Evolutionary conservation across 2,329 filamentous ascomycete species (phyloP).

Genomic region (Diaporthe nobilis): DNA sequence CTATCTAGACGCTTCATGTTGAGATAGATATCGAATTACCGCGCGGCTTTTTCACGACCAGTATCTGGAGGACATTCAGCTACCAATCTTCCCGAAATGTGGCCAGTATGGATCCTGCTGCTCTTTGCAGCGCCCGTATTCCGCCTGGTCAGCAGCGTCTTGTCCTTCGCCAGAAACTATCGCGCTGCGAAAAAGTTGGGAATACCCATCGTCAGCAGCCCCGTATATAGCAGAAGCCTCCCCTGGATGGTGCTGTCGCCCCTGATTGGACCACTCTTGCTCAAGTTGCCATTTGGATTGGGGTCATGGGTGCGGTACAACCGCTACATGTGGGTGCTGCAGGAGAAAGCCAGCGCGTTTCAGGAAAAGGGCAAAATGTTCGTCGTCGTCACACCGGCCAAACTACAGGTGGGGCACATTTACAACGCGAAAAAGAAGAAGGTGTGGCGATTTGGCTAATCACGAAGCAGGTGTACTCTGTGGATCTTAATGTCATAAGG

Average conservation of each 20-base stretch:
- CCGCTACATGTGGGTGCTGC: slow-evolving; percentile 10
- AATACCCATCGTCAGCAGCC: slow-evolving; percentile 15
- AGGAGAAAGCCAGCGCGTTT: neutral
- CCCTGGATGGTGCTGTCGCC: neutral
- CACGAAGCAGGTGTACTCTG: neutral
- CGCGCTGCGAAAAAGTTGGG: neutral
- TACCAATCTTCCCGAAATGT: neutral
- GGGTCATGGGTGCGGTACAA: slow-evolving; percentile 24
- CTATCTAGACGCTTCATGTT: neutral
- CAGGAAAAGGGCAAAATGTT: slow-evolving; percentile 26
- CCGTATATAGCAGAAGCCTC: neutral
- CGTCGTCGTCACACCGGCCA: neutral
- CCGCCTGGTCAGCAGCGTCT: neutral
- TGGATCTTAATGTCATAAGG: slow-evolving; percentile 15
- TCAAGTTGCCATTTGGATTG: slow-evolving; percentile 19
- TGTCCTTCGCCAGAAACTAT: neutral
- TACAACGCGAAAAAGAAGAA: too few species aligned
- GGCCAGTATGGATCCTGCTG: slow-evolving; percentile 10
- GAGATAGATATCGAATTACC: neutral
- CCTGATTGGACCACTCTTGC: neutral
- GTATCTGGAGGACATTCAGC: too few species aligned
- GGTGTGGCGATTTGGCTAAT: neutral
- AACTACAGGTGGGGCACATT: neutral
- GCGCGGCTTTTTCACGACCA: too few species aligned
- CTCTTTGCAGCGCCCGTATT: neutral